Percentiles rank a stretch among this genome's conserved stretches.
Evolutionary conservation across 352 stramenopile genomes (phyloP).

Genomic region (Phytophthora foliorum): DNA sequence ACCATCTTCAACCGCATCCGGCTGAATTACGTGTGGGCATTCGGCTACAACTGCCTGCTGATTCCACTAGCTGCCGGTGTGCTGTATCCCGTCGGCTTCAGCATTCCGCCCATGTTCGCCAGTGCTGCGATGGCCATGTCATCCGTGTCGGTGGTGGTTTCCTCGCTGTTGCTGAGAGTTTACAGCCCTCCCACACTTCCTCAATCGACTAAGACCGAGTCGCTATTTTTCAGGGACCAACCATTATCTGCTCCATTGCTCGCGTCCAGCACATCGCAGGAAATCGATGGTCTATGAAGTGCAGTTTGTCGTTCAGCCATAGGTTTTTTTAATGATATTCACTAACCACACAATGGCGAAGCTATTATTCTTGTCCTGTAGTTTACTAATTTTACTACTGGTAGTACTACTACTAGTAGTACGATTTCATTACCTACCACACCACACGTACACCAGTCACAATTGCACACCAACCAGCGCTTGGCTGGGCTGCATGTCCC

Average conservation of each 20-base stretch:
- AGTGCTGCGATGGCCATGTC: constrained; percentile 96
- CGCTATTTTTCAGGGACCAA: constrained; percentile 67
- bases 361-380: too few relatives aligned
- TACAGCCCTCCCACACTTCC: constrained; percentile 83
- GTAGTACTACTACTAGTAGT: too few relatives aligned
- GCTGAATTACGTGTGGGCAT: constrained; percentile 97
- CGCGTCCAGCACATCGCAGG: constrained; percentile 48
- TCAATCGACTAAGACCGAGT: constrained; percentile 51
- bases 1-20: constrained; percentile 97
- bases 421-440: constrained; percentile 3
- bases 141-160: constrained; percentile 96
- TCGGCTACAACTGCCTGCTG: constrained; percentile 97
- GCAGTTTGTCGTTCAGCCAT: too few relatives aligned
- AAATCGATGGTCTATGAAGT: too few relatives aligned
- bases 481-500: constrained; percentile 29
- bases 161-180: constrained; percentile 92
- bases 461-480: constrained; percentile 19
- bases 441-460: constrained; percentile 13
- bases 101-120: constrained; percentile 96
- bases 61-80: constrained; percentile 97
- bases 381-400: too few relatives aligned
- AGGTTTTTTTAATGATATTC: too few relatives aligned
- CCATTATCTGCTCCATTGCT: constrained; percentile 60
- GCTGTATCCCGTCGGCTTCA: constrained; percentile 94
- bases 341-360: too few relatives aligned